Evolutionary conservation across 1,284 basidiomycete genomes (phyloP).

Genomic region (Trametes pubescens): DNA sequence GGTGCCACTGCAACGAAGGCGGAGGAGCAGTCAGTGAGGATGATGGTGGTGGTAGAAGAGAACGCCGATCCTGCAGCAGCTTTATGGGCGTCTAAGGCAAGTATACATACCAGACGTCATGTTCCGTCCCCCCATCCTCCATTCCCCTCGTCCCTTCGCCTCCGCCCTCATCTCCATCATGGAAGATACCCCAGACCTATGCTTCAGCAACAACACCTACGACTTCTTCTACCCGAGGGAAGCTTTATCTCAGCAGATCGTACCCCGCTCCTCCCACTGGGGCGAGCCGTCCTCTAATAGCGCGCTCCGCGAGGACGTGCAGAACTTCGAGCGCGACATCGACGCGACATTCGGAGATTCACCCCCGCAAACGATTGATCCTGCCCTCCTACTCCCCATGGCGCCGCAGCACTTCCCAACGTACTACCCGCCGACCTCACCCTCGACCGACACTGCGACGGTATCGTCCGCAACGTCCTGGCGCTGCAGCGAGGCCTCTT

Average conservation of each 20-base stretch:
- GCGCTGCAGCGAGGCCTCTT: neutral
- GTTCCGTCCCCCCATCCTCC: neutral
- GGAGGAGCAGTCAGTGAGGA: no score
- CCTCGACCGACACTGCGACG: neutral
- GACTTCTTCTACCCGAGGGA: neutral
- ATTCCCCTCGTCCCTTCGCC: neutral
- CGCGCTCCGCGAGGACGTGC: neutral
- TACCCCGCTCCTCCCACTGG: neutral
- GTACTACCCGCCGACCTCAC: neutral
- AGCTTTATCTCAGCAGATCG: slow-evolving; percentile 16
- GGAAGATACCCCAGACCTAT: neutral
- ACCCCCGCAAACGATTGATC: slow-evolving; percentile 2
- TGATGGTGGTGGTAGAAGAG: neutral
- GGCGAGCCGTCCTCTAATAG: neutral
- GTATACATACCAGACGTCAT: neutral
- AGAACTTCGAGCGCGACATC: slow-evolving; percentile 6
- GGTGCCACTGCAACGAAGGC: no score
- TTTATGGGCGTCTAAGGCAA: slow-evolving; percentile 4
- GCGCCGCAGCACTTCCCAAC: neutral
- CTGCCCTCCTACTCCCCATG: neutral
- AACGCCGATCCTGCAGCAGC: slow-evolving; percentile 2
- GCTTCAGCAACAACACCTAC: neutral
- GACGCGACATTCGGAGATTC: neutral
- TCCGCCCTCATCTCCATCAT: neutral
- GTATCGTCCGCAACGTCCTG: neutral